phyloP scores from a whole-genome alignment of 176 grass and related monocot genomes.

The Lolium multiflorum region DNA sequence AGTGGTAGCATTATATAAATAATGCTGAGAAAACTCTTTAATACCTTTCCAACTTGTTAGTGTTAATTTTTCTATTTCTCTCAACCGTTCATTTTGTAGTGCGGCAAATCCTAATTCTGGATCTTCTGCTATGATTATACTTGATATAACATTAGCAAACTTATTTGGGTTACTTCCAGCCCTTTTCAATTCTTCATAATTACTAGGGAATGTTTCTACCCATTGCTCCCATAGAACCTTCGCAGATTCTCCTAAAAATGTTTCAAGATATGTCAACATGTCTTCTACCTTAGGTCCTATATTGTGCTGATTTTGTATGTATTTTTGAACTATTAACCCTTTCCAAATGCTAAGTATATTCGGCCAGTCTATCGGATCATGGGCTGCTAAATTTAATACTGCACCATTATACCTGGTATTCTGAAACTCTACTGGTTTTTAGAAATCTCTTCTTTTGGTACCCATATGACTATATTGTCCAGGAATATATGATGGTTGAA shows the following conservation, averaged over 20 bases:
- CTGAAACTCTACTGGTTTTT: neutral
- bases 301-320: neutral
- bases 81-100: neutral
- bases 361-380: neutral
- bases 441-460: constrained; percentile 7
- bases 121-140: no score
- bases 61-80: neutral
- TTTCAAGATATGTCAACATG: neutral
- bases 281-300: neutral
- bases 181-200: no score
- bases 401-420: neutral
- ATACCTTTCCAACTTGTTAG: neutral
- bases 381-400: neutral
- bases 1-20: neutral
- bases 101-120: no score
- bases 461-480: neutral
- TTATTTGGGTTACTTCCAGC: no score
- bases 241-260: no score
- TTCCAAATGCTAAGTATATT: neutral
- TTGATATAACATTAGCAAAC: no score
- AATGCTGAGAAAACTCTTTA: neutral
- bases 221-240: no score
- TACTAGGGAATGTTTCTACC: no score
- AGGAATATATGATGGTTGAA: no score
- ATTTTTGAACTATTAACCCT: neutral